Conservation (phyloP, 106 monocot genomes). For the Allium fistulosum region DNA sequence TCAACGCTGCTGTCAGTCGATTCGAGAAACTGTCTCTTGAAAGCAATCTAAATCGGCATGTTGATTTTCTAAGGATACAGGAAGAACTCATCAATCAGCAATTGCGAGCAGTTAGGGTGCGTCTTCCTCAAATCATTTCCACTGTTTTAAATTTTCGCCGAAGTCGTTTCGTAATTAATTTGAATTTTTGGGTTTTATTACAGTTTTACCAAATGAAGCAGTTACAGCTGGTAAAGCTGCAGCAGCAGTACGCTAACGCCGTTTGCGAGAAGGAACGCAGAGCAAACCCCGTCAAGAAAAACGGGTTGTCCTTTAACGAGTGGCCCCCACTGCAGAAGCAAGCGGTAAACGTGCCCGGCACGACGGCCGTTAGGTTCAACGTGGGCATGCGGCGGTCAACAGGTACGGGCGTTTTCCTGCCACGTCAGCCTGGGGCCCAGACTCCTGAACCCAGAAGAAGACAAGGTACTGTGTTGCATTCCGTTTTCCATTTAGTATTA, state of each 20-base stretch:
- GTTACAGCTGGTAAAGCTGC: constrained; percentile 39
- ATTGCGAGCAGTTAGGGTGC: constrained; percentile 7
- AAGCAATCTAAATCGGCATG: not conserved
- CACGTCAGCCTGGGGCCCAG: constrained; percentile 24
- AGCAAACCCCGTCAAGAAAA: not conserved
- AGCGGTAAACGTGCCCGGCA: constrained; percentile 21
- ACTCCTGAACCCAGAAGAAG: constrained; percentile 33
- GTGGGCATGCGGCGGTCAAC: constrained; percentile 24
- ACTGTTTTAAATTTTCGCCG: not conserved
- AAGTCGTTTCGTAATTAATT: not conserved
- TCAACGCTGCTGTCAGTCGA: constrained; percentile 5
- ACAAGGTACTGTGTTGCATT: constrained; percentile 19
- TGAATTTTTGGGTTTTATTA: not conserved
- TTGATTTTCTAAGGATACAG: not conserved
- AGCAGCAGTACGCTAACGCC: constrained; percentile 13
- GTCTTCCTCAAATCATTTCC: not conserved
- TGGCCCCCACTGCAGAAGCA: constrained; percentile 25
- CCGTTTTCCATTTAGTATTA: too few species aligned
- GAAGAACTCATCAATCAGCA: constrained; percentile 9
- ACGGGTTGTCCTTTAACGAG: not conserved
- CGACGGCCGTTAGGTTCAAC: constrained; percentile 54
- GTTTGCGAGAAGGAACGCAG: constrained; percentile 12
- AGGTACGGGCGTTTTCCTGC: constrained; percentile 77
- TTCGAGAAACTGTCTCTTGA: constrained; percentile 6
- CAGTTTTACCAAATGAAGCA: constrained; percentile 50